Conservation (phyloP, 2,329 filamentous ascomycete species). For the Apiospora hydei region DNA sequence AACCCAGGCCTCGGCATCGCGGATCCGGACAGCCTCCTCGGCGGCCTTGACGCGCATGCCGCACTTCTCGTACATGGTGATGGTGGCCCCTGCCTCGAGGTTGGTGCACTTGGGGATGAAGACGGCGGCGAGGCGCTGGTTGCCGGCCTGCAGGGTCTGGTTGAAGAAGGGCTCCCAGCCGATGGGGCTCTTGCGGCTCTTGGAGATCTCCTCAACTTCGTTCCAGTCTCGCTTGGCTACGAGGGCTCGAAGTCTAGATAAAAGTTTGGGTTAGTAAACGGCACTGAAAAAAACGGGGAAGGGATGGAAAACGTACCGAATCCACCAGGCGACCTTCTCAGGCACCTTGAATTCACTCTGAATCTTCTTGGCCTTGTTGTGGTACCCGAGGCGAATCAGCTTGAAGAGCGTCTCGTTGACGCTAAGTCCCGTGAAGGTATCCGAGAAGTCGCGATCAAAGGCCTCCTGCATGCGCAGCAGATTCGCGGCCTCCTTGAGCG, state of each 20-base stretch:
- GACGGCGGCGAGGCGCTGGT: conserved; percentile 80
- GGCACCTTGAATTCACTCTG: conserved; percentile 92
- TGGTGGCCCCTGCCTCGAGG: conserved; percentile 71
- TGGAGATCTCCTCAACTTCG: conserved; percentile 86
- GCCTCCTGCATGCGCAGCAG: conserved; percentile 86
- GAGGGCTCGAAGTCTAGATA: conserved; percentile 77
- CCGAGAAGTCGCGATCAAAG: conserved; percentile 83
- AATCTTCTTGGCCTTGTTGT: conserved; percentile 85
- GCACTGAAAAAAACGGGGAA: not conserved
- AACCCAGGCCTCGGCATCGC: conserved; percentile 78
- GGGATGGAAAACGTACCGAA: conserved; percentile 54
- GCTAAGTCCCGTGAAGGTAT: conserved; percentile 80
- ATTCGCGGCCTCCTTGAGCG: conserved; percentile 80
- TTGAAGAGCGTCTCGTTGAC: conserved; percentile 94
- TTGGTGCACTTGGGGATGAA: conserved; percentile 90
- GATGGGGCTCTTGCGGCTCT: conserved; percentile 85
- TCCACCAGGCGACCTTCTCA: conserved; percentile 91
- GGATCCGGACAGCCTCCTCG: conserved; percentile 86
- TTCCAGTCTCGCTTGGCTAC: conserved; percentile 91
- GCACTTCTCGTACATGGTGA: conserved; percentile 97
- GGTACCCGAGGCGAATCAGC: conserved; percentile 81
- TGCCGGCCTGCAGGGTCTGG: conserved; percentile 85
- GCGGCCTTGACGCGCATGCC: conserved; percentile 88
- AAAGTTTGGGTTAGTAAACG: not conserved
- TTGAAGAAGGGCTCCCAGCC: conserved; percentile 99